phyloP scores from a whole-genome alignment of 345 rosid species.

The Isatis tinctoria region DNA sequence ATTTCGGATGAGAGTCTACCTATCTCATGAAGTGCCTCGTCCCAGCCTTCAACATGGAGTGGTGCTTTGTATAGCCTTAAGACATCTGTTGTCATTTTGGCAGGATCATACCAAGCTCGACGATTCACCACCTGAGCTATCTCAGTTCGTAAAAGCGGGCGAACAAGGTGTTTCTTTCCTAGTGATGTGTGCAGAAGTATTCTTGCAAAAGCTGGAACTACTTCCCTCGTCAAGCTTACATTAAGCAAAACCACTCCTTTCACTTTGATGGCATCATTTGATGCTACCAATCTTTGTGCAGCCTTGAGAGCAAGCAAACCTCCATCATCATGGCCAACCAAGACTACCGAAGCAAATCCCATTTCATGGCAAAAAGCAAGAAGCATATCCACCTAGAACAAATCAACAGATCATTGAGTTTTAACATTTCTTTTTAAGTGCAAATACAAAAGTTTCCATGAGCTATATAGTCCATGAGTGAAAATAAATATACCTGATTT shows the following conservation, averaged over 20 bases:
- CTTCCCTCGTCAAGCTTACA: conserved; percentile 86
- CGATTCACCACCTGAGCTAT: conserved; percentile 91
- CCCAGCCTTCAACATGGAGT: conserved; percentile 87
- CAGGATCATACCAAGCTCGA: conserved; percentile 89
- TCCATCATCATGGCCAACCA: conserved; percentile 97
- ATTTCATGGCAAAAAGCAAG: conserved; percentile 86
- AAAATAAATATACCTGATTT: conserved; percentile 50
- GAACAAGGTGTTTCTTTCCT: conserved; percentile 93
- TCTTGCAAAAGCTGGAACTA: conserved; percentile 88
- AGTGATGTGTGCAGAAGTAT: conserved; percentile 82
- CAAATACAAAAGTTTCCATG: background rate
- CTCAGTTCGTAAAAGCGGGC: conserved; percentile 80
- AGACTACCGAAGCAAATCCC: conserved; percentile 86
- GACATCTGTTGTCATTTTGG: conserved; percentile 76
- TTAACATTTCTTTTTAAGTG: background rate
- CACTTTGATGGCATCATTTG: conserved; percentile 54
- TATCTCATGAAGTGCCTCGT: conserved; percentile 91
- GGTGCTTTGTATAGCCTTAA: conserved; percentile 91
- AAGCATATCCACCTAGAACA: conserved; percentile 84
- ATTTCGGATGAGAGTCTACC: conserved; percentile 83
- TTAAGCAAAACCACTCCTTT: conserved; percentile 71
- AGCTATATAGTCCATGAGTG: background rate
- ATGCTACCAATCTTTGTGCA: conserved; percentile 56
- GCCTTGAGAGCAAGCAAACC: conserved; percentile 90
- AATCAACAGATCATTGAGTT: conserved; percentile 6